Evolutionary conservation across 495 filamentous ascomycete species (phyloP).

Genomic region (Aspergillus sparsus): DNA sequence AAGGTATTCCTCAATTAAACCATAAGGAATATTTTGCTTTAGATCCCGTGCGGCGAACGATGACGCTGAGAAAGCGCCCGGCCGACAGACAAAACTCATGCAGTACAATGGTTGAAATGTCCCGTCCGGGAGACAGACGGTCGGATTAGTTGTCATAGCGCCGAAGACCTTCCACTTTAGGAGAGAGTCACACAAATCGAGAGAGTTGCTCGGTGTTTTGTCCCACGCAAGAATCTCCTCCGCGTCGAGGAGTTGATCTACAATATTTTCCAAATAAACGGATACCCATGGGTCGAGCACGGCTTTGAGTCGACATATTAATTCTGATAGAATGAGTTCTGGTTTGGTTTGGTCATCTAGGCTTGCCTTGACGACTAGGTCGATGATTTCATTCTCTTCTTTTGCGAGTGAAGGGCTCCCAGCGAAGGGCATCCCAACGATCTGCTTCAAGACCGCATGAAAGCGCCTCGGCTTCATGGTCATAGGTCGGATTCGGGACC

Average conservation of each 20-base stretch:
- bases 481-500: conserved; percentile 22
- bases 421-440: conserved; percentile 37
- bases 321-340: neutral
- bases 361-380: conserved; percentile 22
- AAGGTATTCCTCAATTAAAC: conserved; percentile 45
- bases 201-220: neutral
- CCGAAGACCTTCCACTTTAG: conserved; percentile 20
- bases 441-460: conserved; percentile 44
- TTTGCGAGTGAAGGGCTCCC: conserved; percentile 29
- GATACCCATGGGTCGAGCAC: conserved; percentile 20
- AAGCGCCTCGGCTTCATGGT: conserved; percentile 28
- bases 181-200: conserved; percentile 7
- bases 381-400: conserved; percentile 25
- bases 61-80: conserved; percentile 15
- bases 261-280: conserved; percentile 31
- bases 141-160: conserved; percentile 21
- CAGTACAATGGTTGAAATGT: conserved; percentile 29
- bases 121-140: neutral
- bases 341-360: conserved; percentile 1
- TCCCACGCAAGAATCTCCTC: neutral
- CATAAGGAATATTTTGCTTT: conserved; percentile 39
- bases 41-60: conserved; percentile 1
- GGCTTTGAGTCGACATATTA: conserved; percentile 10
- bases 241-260: conserved; percentile 26
- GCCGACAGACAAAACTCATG: conserved; percentile 39